Conservation (phyloP, 768 basidiomycete genomes). For the Podaxis sp. region DNA sequence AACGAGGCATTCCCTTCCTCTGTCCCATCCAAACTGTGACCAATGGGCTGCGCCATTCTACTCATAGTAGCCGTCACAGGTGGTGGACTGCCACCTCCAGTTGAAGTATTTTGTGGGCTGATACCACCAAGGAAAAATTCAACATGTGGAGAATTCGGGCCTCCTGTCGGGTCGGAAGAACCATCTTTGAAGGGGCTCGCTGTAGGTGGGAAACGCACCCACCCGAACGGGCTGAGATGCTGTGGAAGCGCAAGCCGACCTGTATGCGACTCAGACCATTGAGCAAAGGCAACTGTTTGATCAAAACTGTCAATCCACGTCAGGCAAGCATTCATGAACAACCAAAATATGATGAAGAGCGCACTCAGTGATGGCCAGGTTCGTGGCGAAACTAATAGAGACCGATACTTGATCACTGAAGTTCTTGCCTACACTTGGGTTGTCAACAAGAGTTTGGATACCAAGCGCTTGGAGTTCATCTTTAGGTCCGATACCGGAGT, state of each 20-base stretch:
- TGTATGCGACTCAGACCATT: slow-evolving; percentile 4
- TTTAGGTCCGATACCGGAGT: slow-evolving; percentile 33
- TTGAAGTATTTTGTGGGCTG: neutral
- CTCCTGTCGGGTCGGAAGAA: neutral
- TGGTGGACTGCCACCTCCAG: neutral
- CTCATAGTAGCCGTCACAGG: too few relatives aligned
- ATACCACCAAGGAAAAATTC: slow-evolving; percentile 6
- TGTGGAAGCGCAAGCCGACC: neutral
- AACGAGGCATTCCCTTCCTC: neutral
- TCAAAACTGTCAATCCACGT: neutral
- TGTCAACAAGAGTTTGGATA: slow-evolving; percentile 17
- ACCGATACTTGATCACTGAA: slow-evolving; percentile 25
- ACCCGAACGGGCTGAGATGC: neutral
- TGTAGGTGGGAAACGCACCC: neutral
- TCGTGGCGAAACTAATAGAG: slow-evolving; percentile 10
- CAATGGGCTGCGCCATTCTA: too few relatives aligned
- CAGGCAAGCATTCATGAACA: too few relatives aligned
- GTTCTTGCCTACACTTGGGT: slow-evolving; percentile 18
- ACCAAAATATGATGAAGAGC: neutral
- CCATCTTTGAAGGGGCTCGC: neutral
- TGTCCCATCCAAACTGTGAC: too few relatives aligned
- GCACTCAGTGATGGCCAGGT: slow-evolving; percentile 16
- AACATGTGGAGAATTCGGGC: slow-evolving; percentile 11
- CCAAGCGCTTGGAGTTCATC: slow-evolving; percentile 20
- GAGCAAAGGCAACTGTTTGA: neutral